Conservation (phyloP, 805 yeast species). For the Dipodascopsis uninucleata region DNA sequence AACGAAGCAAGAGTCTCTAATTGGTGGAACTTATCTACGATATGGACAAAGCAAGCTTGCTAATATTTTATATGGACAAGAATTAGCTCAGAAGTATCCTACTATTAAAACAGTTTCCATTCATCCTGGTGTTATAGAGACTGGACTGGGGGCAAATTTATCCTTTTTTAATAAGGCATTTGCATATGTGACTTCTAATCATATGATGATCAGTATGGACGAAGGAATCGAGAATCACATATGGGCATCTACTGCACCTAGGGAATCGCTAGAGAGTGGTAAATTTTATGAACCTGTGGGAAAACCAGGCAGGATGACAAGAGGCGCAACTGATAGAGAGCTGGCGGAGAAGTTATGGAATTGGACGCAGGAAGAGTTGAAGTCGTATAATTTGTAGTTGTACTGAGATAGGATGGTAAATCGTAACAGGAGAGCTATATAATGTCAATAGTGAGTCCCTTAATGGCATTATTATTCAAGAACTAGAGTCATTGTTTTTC, state of each 20-base stretch:
- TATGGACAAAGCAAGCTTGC: slow-evolving; percentile 18
- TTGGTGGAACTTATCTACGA: neutral
- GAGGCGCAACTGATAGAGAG: neutral
- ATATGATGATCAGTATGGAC: neutral
- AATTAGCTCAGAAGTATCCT: slow-evolving; percentile 8
- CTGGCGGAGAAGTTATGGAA: slow-evolving; percentile 3
- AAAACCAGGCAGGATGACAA: neutral
- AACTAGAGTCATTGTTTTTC: too few relatives aligned
- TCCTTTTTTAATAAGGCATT: neutral
- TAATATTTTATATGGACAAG: slow-evolving; percentile 8
- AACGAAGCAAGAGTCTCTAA: neutral
- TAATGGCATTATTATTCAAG: too few relatives aligned
- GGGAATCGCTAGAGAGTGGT: neutral
- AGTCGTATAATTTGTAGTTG: too few relatives aligned
- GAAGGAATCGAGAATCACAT: slow-evolving; percentile 2
- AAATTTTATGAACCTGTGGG: slow-evolving; percentile 6
- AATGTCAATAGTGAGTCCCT: too few relatives aligned
- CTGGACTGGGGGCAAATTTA: slow-evolving; percentile 4
- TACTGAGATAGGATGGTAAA: too few relatives aligned
- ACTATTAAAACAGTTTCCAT: slow-evolving; percentile 6
- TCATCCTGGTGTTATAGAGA: slow-evolving; percentile 9
- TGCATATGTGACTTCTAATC: neutral
- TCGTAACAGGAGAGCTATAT: too few relatives aligned
- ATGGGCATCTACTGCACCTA: slow-evolving; percentile 3
- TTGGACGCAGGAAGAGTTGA: slow-evolving; percentile 7